phyloP scores from a whole-genome alignment of 768 basidiomycete species.

The Phanerochaete sordida region DNA sequence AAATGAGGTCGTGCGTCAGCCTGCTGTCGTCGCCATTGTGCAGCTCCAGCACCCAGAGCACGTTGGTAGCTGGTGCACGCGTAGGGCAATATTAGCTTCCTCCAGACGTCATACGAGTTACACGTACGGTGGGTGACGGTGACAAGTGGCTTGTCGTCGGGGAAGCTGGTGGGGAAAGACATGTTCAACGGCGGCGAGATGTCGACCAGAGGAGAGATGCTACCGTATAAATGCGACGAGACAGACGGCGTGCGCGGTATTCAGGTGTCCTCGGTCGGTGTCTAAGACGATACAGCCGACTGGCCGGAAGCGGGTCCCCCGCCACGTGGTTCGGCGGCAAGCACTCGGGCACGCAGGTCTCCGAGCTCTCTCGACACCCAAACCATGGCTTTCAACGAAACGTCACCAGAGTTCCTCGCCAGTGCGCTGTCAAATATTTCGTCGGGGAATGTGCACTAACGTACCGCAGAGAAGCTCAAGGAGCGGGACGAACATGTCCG shows the following conservation, averaged over 20 bases:
- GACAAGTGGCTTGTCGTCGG: slow-evolving; percentile 46
- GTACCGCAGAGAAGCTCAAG: slow-evolving; percentile 51
- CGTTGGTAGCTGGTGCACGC: not conserved
- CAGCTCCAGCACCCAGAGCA: slow-evolving; percentile 74
- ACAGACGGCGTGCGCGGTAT: not conserved
- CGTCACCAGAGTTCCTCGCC: slow-evolving; percentile 46
- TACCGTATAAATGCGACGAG: not conserved
- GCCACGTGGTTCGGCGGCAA: slow-evolving; percentile 12
- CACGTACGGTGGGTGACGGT: slow-evolving; percentile 66
- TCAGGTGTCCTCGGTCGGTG: not conserved
- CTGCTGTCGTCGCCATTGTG: slow-evolving; percentile 78
- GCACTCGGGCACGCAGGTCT: slow-evolving; percentile 4
- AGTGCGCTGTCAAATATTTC: slow-evolving; percentile 28
- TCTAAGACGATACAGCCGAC: not conserved
- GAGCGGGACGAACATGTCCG: slow-evolving; percentile 75
- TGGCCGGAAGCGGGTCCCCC: not conserved
- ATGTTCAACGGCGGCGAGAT: slow-evolving; percentile 21
- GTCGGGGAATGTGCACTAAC: not conserved
- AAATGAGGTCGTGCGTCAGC: slow-evolving; percentile 54
- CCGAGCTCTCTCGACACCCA: slow-evolving; percentile 14
- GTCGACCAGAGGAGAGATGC: not conserved
- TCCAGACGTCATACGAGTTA: not conserved
- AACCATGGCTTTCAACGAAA: slow-evolving; percentile 40
- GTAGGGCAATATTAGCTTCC: not conserved
- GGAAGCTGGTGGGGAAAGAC: slow-evolving; percentile 49